Percentiles rank a stretch among this genome's conserved stretches.
These are phyloP conservation scores for Abelmoschus esculentus DNA, from an alignment of 345 rosid genomes.

Conservation along the genomic window DNA sequence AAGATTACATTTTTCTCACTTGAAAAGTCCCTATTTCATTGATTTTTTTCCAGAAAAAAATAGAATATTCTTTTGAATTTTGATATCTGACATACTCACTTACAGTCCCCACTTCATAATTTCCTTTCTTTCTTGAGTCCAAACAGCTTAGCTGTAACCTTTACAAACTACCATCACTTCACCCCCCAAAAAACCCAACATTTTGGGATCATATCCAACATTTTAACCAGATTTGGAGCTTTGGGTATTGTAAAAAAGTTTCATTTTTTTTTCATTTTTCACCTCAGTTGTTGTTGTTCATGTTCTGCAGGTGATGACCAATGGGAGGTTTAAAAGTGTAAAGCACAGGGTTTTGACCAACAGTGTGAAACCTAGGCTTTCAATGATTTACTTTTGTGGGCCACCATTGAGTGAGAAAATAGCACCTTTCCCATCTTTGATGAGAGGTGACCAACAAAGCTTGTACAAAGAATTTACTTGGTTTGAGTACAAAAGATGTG, in stretches of 20 bases:
- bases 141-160: too few species aligned
- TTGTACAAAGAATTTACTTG: conserved; percentile 81
- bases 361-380: conserved; percentile 49
- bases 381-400: conserved; percentile 86
- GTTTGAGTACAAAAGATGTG: conserved; percentile 69
- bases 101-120: too few species aligned
- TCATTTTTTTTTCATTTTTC: too few species aligned
- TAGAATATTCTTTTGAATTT: too few species aligned
- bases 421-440: conserved; percentile 45
- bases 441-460: conserved; percentile 41
- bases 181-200: too few species aligned
- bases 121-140: too few species aligned
- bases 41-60: not conserved
- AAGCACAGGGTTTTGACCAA: conserved; percentile 74
- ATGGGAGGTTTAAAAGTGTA: conserved; percentile 82
- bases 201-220: too few species aligned
- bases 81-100: too few species aligned
- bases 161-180: too few species aligned
- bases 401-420: conserved; percentile 62
- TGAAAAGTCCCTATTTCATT: not conserved
- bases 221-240: too few species aligned
- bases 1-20: not conserved
- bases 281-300: too few species aligned
- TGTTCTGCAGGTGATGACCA: conserved; percentile 57
- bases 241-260: too few species aligned